Evolutionary conservation across 192 early-diverging fungal genomes (phyloP), one percentile per base, ranked within the genome.

Genomic region (Umbelopsis ramanniana): DNA sequence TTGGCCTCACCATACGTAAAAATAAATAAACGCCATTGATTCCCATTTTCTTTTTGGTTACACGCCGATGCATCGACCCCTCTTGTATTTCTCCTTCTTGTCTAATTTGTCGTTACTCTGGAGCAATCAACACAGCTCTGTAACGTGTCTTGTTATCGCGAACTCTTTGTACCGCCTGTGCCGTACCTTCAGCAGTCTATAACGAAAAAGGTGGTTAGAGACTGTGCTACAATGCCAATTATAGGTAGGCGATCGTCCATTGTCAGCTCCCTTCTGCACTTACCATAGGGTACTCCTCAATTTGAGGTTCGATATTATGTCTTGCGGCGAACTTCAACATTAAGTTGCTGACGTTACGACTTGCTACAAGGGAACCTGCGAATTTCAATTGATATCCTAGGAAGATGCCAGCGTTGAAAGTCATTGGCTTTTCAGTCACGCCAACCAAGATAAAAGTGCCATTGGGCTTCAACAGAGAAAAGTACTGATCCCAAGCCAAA

Each of bases 281-380:
- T 46, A 70, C 70, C 73, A 92, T 86, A 6, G 89, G 88, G 47
- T 84, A 78, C 37, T 85, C 83, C 52, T 93, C 89, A 67, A 95
- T 88, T 68, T 80, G 79, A 3, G 91, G 86, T 68, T 80, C 82
- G 72, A 95, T 85, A 38, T 89, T 80, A 72, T 90, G 85, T 74
- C 89, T 72, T 33, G 86, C 84, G 2, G 91, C 90, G 74, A 93
- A 89, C 35, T 91, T 83, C 1, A 93, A 76, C 82, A 90, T 92
- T 68, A 87, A 76, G 26, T 81, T 79, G 47, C 92, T 76, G 9
- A 88, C 81, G 46, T 85, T 73, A 53, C 87, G 72, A 14, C 87
- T 82, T 60, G 88, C 92, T 29, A 93, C 87, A 71, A 90, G 53
- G 22, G 88, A 89, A 0, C 92, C 93, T n/a, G 77, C 81, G n/a